These are phyloP conservation scores for Nakazawaea ernobii DNA, from an alignment of 805 yeast genomes.

Conservation along the genomic window DNA sequence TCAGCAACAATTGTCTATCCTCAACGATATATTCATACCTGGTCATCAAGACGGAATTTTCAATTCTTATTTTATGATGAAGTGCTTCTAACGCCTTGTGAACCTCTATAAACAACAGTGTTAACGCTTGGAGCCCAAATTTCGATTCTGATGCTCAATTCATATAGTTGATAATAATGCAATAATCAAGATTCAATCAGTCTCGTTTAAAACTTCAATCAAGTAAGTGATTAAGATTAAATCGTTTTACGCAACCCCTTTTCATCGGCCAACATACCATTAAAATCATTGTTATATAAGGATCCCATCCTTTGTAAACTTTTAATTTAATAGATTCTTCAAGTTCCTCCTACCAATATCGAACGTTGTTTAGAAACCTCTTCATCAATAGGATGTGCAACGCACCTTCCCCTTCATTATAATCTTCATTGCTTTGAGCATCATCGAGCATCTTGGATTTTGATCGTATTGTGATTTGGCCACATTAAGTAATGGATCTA, in stretches of 20 bases:
- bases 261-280: constrained; percentile 63
- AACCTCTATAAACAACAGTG: constrained; percentile 71
- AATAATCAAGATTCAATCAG: constrained; percentile 70
- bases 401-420: constrained; percentile 52
- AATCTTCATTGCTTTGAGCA: constrained; percentile 22
- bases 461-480: constrained; percentile 65
- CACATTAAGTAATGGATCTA: constrained; percentile 73
- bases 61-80: constrained; percentile 61
- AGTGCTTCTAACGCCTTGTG: constrained; percentile 61
- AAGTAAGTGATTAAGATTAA: constrained; percentile 73
- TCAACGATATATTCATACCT: constrained; percentile 78
- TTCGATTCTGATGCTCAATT: constrained; percentile 82
- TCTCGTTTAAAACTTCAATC: constrained; percentile 57
- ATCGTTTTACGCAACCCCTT: constrained; percentile 67
- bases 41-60: constrained; percentile 70
- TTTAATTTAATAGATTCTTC: constrained; percentile 69
- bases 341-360: constrained; percentile 68
- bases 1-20: constrained; percentile 65
- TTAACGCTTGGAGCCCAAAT: constrained; percentile 83
- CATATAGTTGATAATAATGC: constrained; percentile 82
- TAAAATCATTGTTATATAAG: constrained; percentile 51
- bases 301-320: constrained; percentile 68
- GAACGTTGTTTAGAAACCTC: constrained; percentile 60
- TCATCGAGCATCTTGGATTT: constrained; percentile 35
- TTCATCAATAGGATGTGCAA: constrained; percentile 72